Evolutionary conservation across 2,329 filamentous ascomycete genomes (phyloP).

Genomic region (Dactylellina sp.): DNA sequence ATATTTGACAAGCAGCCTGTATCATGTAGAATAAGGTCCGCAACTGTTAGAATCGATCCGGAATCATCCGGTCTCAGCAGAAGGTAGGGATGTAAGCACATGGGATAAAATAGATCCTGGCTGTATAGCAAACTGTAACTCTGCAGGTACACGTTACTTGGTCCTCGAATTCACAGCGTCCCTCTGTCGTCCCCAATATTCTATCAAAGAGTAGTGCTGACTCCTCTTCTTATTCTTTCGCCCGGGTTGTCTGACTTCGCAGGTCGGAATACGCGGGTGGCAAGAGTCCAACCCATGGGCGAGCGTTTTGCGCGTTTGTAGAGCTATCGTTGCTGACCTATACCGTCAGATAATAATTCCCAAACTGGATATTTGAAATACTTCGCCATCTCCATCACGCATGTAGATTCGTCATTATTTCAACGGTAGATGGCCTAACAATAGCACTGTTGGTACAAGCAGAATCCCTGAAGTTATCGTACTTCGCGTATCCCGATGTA

Average conservation of each 20-base stretch:
- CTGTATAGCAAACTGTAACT: no score
- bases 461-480: slow-evolving; percentile 22
- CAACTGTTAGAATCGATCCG: background rate
- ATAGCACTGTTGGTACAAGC: slow-evolving; percentile 36
- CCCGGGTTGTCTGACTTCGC: slow-evolving; percentile 44
- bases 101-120: slow-evolving; percentile 16
- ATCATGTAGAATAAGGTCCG: slow-evolving; percentile 27
- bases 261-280: slow-evolving; percentile 56
- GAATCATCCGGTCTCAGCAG: slow-evolving; percentile 27
- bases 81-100: slow-evolving; percentile 16
- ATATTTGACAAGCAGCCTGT: slow-evolving; percentile 35
- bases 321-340: slow-evolving; percentile 44
- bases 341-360: slow-evolving; percentile 47
- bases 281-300: slow-evolving; percentile 34
- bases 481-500: slow-evolving; percentile 44
- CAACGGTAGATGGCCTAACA: slow-evolving; percentile 32
- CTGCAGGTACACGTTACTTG: slow-evolving; percentile 25
- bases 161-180: background rate
- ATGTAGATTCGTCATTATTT: slow-evolving; percentile 44
- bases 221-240: background rate
- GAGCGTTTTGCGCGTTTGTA: slow-evolving; percentile 20
- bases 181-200: slow-evolving; percentile 30
- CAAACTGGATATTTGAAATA: slow-evolving; percentile 54
- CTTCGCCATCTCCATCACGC: slow-evolving; percentile 45
- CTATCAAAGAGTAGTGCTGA: slow-evolving; percentile 30